These are phyloP conservation scores for Phytopythium boreale DNA, from an alignment of 352 stramenopile species.

Conservation along the genomic window DNA sequence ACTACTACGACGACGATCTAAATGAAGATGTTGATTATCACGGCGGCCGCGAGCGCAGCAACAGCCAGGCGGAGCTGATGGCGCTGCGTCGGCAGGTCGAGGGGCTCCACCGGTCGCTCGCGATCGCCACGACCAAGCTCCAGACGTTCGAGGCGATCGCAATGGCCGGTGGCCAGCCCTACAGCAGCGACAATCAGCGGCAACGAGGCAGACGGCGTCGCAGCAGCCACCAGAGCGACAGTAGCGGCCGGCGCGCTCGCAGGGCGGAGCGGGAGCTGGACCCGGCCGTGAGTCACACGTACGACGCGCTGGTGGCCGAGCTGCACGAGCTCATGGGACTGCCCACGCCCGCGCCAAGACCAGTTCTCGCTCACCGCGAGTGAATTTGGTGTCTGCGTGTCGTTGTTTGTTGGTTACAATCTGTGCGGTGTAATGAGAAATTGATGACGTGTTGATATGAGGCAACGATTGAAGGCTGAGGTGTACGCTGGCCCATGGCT, in stretches of 20 bases:
- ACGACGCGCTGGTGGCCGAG: conserved; percentile 55
- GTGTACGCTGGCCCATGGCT: no score
- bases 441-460: background rate
- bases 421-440: background rate
- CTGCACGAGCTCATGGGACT: conserved; percentile 78
- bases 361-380: background rate
- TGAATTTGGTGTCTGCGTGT: conserved; percentile 4
- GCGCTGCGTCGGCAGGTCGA: conserved; percentile 49
- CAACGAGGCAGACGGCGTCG: background rate
- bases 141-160: conserved; percentile 28
- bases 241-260: no score
- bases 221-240: background rate
- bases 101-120: conserved; percentile 41
- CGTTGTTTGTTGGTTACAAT: background rate
- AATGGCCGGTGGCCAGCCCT: background rate
- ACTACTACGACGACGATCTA: background rate
- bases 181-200: background rate
- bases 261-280: conserved; percentile 13
- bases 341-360: conserved; percentile 11
- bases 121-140: conserved; percentile 51
- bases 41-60: conserved; percentile 11
- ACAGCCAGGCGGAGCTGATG: conserved; percentile 36
- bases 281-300: conserved; percentile 26
- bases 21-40: conserved; percentile 12
- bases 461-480: background rate